Conservation (phyloP, 2,329 filamentous ascomycete species). For the Colletotrichum salicis region DNA sequence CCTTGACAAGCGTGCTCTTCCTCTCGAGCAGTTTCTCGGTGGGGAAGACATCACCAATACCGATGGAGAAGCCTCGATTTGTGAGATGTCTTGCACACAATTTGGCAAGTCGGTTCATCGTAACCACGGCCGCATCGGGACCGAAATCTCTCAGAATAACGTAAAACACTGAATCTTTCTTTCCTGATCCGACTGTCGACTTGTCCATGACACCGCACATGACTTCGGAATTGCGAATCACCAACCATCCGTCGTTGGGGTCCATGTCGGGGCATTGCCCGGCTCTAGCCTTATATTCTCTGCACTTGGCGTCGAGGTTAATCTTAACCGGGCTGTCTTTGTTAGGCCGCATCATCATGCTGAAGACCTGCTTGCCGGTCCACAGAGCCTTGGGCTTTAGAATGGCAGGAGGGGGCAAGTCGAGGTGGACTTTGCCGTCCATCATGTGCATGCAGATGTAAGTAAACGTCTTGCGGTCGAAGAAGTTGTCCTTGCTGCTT, state of each 20-base stretch:
- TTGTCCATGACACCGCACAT: constrained; percentile 99
- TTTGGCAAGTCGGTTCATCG: constrained; percentile 94
- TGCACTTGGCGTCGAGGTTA: constrained; percentile 93
- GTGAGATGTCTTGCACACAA: constrained; percentile 89
- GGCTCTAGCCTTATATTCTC: constrained; percentile 75
- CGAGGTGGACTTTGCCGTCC: constrained; percentile 78
- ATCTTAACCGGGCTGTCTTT: constrained; percentile 83
- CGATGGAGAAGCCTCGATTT: constrained; percentile 94
- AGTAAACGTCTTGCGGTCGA: constrained; percentile 86
- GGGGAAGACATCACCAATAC: constrained; percentile 93
- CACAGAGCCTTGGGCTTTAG: constrained; percentile 87
- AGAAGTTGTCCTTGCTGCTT: constrained; percentile 93
- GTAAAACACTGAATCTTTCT: constrained; percentile 98
- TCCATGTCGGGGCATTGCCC: constrained; percentile 76
- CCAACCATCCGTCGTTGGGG: constrained; percentile 88
- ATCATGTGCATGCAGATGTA: constrained; percentile 96
- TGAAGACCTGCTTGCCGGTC: constrained; percentile 98
- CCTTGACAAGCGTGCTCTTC: constrained; percentile 80
- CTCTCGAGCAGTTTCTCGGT: constrained; percentile 74
- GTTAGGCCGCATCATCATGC: constrained; percentile 89
- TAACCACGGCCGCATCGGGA: constrained; percentile 84
- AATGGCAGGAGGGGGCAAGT: constrained; percentile 87
- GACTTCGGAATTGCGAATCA: constrained; percentile 94
- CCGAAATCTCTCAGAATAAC: constrained; percentile 96
- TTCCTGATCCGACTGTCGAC: constrained; percentile 93